Conservation (phyloP, 2,329 filamentous ascomycete genomes). For the Hypoxylon sp. region DNA sequence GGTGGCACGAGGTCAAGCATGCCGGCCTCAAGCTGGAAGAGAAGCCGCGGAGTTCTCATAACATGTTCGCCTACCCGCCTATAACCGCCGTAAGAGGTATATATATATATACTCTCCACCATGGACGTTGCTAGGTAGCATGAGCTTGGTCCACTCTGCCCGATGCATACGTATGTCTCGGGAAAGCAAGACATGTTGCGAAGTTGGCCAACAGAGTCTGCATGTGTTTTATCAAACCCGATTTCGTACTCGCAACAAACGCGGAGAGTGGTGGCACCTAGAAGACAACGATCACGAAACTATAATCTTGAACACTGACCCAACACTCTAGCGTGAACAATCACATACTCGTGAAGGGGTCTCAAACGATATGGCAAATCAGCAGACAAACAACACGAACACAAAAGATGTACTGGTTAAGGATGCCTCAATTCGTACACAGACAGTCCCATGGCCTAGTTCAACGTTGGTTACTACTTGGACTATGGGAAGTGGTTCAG, state of each 20-base stretch:
- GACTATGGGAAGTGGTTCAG: conserved; percentile 37
- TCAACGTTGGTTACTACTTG: conserved; percentile 39
- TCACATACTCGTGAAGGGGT: too few relatives aligned
- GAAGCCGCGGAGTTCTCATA: too few relatives aligned
- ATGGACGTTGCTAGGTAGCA: too few relatives aligned
- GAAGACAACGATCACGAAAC: conserved; percentile 4
- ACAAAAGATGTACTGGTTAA: not conserved
- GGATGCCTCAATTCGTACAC: conserved; percentile 36
- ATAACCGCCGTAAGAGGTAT: too few relatives aligned
- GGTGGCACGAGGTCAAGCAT: too few relatives aligned
- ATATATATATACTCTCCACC: too few relatives aligned
- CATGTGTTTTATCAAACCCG: conserved; percentile 10
- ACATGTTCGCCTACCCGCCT: too few relatives aligned
- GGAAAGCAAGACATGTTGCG: conserved; percentile 21
- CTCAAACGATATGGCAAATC: conserved; percentile 22
- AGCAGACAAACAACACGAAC: not conserved
- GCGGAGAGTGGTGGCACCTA: conserved; percentile 11
- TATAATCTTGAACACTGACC: conserved; percentile 17
- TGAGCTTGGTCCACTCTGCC: not conserved
- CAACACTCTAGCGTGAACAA: too few relatives aligned
- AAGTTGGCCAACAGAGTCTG: conserved; percentile 8
- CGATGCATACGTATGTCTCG: conserved; percentile 31
- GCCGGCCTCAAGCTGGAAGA: too few relatives aligned
- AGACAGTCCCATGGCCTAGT: conserved; percentile 36
- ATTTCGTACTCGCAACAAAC: conserved; percentile 30